These are phyloP conservation scores for Lactifluus hygrophoroides DNA, from an alignment of 768 basidiomycete genomes.

Conservation along the genomic window DNA sequence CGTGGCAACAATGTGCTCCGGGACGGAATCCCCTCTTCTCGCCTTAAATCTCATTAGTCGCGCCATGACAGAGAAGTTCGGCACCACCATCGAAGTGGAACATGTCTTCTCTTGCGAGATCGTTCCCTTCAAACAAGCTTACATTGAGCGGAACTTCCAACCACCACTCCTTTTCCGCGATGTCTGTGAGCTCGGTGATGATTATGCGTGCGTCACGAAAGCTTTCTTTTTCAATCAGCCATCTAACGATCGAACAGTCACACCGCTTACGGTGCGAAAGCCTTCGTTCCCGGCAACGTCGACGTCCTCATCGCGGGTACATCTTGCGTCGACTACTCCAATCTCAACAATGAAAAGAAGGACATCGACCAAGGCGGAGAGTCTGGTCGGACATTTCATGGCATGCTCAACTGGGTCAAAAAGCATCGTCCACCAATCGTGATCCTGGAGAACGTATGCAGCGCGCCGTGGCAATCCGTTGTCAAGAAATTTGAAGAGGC, in stretches of 20 bases:
- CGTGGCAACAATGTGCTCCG: slow-evolving; percentile 96
- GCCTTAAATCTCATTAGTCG: slow-evolving; percentile 80
- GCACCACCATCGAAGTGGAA: slow-evolving; percentile 59
- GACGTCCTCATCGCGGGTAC: slow-evolving; percentile 91
- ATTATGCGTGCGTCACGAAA: slow-evolving; percentile 52
- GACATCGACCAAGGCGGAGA: slow-evolving; percentile 85
- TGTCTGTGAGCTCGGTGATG: slow-evolving; percentile 79
- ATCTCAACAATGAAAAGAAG: slow-evolving; percentile 87
- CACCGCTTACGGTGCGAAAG: slow-evolving; percentile 86
- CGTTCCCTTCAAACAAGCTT: slow-evolving; percentile 95
- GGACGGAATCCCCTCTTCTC: slow-evolving; percentile 89
- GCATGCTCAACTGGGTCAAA: slow-evolving; percentile 90
- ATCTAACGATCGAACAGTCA: slow-evolving; percentile 39
- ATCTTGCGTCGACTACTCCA: slow-evolving; percentile 96
- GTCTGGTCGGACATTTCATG: slow-evolving; percentile 87
- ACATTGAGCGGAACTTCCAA: slow-evolving; percentile 93
- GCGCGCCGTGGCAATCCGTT: slow-evolving; percentile 82
- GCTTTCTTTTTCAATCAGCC: slow-evolving; percentile 3
- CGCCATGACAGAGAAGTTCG: slow-evolving; percentile 60
- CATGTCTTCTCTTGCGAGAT: slow-evolving; percentile 98
- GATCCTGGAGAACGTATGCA: slow-evolving; percentile 89
- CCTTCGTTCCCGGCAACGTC: slow-evolving; percentile 80
- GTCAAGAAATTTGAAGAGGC: slow-evolving; percentile 63
- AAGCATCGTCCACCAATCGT: slow-evolving; percentile 86
- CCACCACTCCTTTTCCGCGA: slow-evolving; percentile 91